Evolutionary conservation across 192 early-diverging fungal species (phyloP).

Genomic region (Gigaspora rosea): DNA sequence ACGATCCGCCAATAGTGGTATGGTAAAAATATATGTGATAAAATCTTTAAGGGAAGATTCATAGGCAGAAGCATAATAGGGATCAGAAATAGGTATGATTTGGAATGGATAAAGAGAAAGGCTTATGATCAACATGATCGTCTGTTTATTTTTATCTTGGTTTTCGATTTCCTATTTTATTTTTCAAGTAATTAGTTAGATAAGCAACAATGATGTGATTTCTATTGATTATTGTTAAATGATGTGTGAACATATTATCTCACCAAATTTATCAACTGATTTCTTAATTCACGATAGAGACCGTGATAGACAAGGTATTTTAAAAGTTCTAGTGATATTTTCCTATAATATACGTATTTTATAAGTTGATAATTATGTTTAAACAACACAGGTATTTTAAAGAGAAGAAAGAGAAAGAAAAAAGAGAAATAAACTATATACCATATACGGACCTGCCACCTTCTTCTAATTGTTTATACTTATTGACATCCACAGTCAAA

Average conservation of each 20-base stretch:
- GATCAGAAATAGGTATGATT: neutral
- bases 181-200: neutral
- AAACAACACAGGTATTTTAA: neutral
- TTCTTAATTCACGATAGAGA: conserved; percentile 34
- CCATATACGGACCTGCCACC: conserved; percentile 6
- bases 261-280: conserved; percentile 32
- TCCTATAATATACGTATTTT: neutral
- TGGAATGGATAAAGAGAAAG: conserved; percentile 36
- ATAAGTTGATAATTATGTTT: neutral
- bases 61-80: neutral
- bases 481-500: neutral
- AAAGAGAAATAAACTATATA: neutral
- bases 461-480: neutral
- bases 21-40: conserved; percentile 51
- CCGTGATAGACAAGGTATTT: conserved; percentile 1
- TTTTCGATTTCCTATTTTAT: conserved; percentile 31
- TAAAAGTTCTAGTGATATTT: neutral
- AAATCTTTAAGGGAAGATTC: conserved; percentile 35
- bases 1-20: conserved; percentile 49
- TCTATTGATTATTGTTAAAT: neutral
- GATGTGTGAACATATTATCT: neutral
- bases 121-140: conserved; percentile 27
- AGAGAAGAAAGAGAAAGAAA: neutral
- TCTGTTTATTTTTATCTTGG: conserved; percentile 24
- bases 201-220: conserved; percentile 30